These are phyloP conservation scores for Herpotrichia juniperi DNA, from an alignment of 2,329 filamentous ascomycete species.

Conservation along the genomic window DNA sequence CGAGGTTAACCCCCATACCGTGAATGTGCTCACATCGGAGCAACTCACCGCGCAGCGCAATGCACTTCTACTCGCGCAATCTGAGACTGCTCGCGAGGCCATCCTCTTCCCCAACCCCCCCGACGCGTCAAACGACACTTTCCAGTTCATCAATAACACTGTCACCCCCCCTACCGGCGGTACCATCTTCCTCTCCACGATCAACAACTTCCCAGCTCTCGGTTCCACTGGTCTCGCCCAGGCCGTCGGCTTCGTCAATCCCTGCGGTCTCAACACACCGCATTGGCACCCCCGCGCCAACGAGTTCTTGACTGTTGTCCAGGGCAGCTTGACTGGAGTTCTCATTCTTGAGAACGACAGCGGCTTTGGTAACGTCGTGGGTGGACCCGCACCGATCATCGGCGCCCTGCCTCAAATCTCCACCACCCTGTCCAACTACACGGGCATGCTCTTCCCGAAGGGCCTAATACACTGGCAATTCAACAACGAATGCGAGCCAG, in stretches of 20 bases:
- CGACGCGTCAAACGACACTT: conserved; percentile 24
- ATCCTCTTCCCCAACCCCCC: conserved; percentile 25
- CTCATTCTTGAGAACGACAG: conserved; percentile 47
- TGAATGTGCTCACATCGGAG: no score
- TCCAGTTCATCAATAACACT: conserved; percentile 35
- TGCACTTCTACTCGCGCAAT: conserved; percentile 21
- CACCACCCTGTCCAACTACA: conserved; percentile 42
- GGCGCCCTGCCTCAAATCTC: conserved; percentile 36
- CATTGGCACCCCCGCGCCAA: conserved; percentile 50
- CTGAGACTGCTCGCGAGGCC: conserved; percentile 19
- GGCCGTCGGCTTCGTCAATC: conserved; percentile 58
- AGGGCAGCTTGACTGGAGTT: conserved; percentile 41
- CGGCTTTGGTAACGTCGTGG: conserved; percentile 23
- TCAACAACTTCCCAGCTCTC: conserved; percentile 63
- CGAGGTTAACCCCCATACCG: no score
- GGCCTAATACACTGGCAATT: conserved; percentile 52
- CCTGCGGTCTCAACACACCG: conserved; percentile 58
- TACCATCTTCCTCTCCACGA: conserved; percentile 59
- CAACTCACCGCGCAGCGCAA: no score
- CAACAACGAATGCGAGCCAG: conserved; percentile 48
- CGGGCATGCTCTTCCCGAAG: conserved; percentile 48
- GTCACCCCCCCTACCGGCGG: conserved; percentile 50
- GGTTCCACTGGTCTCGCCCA: conserved; percentile 59
- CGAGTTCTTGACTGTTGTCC: conserved; percentile 47
- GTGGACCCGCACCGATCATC: conserved; percentile 18